Evolutionary conservation across 2,329 filamentous ascomycete species (phyloP).

Genomic region (Xylariaceae sp.): DNA sequence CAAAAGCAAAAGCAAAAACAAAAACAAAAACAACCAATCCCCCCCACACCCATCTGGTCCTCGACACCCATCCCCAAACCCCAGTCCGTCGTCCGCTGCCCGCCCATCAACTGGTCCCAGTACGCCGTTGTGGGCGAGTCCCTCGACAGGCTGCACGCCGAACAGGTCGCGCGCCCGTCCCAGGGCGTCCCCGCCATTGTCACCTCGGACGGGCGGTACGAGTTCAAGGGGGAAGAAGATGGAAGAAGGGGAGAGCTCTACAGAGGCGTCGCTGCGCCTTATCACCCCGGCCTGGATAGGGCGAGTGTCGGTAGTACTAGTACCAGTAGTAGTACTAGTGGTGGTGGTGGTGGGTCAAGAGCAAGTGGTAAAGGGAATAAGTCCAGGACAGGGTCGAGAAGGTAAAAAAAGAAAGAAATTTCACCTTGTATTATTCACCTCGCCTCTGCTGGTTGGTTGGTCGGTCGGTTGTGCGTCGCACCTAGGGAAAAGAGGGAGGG

Average conservation of each 20-base stretch:
- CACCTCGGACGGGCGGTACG: conserved; percentile 42
- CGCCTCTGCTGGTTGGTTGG: no score
- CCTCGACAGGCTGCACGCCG: conserved; percentile 76
- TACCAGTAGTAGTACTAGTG: no score
- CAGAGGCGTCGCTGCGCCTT: conserved; percentile 51
- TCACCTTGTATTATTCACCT: no score
- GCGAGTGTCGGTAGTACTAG: no score
- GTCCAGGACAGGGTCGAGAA: no score
- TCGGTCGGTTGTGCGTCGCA: no score
- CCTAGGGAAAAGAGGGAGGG: no score
- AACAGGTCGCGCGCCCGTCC: conserved; percentile 64
- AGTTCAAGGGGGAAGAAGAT: conserved; percentile 40
- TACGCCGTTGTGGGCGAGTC: conserved; percentile 85
- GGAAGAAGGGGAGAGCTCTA: conserved; percentile 35
- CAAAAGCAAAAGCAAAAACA: conserved; percentile 1
- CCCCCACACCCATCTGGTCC: conserved; percentile 1
- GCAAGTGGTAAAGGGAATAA: no score
- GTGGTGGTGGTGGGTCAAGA: no score
- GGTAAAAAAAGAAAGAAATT: no score
- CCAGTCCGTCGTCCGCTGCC: conserved; percentile 79
- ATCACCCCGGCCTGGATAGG: conserved; percentile 48
- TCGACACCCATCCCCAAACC: conserved; percentile 68
- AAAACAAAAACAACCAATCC: no score
- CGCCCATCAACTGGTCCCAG: conserved; percentile 89
- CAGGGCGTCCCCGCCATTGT: conserved; percentile 47